phyloP scores from a whole-genome alignment of 75 land plant species.

The Cupressus sempervirens region DNA sequence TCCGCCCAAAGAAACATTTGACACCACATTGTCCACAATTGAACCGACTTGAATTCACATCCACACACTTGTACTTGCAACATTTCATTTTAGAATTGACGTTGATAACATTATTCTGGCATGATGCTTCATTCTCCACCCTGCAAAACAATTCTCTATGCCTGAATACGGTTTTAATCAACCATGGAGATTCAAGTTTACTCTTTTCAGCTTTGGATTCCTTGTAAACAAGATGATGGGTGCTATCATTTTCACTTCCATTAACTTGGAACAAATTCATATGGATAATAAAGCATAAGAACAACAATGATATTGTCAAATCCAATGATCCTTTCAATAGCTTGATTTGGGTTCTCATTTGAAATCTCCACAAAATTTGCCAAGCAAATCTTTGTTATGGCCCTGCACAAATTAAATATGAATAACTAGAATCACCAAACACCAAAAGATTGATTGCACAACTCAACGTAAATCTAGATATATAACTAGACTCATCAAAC shows the following conservation, averaged over 20 bases:
- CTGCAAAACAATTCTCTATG: neutral
- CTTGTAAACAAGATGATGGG: neutral
- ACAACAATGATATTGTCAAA: neutral
- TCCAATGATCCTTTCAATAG: neutral
- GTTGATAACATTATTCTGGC: neutral
- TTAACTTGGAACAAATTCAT: neutral
- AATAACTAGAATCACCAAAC: too few species aligned
- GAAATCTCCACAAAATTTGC: neutral
- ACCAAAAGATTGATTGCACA: too few species aligned
- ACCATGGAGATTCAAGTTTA: neutral
- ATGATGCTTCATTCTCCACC: neutral
- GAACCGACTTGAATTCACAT: conserved; percentile 24
- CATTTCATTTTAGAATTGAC: conserved; percentile 13
- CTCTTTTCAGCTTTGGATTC: neutral
- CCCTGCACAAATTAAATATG: too few species aligned
- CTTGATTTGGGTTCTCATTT: neutral
- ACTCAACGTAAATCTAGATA: too few species aligned
- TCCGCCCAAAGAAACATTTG: conserved; percentile 37
- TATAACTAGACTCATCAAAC: too few species aligned
- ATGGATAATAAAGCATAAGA: neutral
- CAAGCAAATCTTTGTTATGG: too few species aligned
- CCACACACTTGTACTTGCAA: conserved; percentile 46
- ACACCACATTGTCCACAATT: conserved; percentile 59
- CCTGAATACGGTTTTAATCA: neutral
- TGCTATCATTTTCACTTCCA: too few species aligned